Percentiles rank a stretch among this genome's conserved stretches.
These are phyloP conservation scores for Penicillium egyptiacum DNA, from an alignment of 495 filamentous ascomycete species.

Conservation along the genomic window DNA sequence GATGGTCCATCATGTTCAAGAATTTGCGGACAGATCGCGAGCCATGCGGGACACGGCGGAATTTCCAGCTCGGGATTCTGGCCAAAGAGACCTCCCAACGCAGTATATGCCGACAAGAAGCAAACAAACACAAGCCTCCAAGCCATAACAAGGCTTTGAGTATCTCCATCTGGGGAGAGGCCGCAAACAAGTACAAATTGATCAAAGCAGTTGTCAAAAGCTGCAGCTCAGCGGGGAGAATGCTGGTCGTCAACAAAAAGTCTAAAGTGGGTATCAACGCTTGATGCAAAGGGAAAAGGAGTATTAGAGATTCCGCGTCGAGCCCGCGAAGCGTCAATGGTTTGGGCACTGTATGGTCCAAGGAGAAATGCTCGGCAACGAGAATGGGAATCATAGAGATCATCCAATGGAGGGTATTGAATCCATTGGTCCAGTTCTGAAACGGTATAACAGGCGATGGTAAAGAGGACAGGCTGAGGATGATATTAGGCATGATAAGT, in stretches of 20 bases:
- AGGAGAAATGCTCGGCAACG: constrained; percentile 45
- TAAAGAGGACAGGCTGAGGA: constrained; percentile 75
- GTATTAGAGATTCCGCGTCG: constrained; percentile 59
- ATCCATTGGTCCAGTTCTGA: constrained; percentile 49
- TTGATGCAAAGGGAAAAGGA: constrained; percentile 86
- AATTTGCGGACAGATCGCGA: constrained; percentile 49
- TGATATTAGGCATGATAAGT: constrained; percentile 71
- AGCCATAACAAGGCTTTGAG: constrained; percentile 83
- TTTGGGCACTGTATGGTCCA: constrained; percentile 28
- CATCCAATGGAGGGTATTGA: constrained; percentile 69
- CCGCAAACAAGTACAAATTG: constrained; percentile 74
- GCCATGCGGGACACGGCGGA: constrained; percentile 57
- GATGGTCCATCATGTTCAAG: constrained; percentile 52
- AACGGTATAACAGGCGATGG: constrained; percentile 72
- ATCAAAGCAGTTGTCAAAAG: constrained; percentile 79
- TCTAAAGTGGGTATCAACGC: constrained; percentile 70
- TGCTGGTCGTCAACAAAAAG: constrained; percentile 81
- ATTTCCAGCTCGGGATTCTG: constrained; percentile 87
- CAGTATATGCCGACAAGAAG: constrained; percentile 72
- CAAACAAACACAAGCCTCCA: constrained; percentile 74
- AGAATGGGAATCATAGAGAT: constrained; percentile 64
- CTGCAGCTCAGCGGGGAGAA: constrained; percentile 83
- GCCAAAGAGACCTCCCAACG: constrained; percentile 83
- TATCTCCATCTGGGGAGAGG: constrained; percentile 81
- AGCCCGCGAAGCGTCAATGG: constrained; percentile 45